Evolutionary conservation across 176 grass and related monocot genomes (phyloP).

Genomic region (Ananas comosus): DNA sequence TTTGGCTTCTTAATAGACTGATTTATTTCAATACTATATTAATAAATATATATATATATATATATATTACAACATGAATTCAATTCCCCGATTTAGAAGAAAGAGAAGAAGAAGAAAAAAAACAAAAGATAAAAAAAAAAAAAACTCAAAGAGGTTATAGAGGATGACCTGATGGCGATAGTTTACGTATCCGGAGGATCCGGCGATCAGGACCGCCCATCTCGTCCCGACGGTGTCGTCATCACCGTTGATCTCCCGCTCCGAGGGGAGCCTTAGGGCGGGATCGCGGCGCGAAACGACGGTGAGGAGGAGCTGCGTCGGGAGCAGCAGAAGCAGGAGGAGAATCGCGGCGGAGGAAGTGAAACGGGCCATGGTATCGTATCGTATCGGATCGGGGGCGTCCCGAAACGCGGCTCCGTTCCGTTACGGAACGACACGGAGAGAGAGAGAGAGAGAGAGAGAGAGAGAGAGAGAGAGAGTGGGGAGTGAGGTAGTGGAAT

Average conservation of each 20-base stretch:
- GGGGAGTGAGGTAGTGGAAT: neutral
- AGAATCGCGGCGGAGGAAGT: slow-evolving; percentile 12
- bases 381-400: neutral
- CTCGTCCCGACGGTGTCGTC: slow-evolving; percentile 48
- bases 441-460: neutral
- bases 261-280: slow-evolving; percentile 55
- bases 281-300: slow-evolving; percentile 25
- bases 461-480: neutral
- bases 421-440: too few species aligned
- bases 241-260: slow-evolving; percentile 13
- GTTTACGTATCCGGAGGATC: slow-evolving; percentile 77
- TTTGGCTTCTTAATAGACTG: too few species aligned
- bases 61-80: too few species aligned
- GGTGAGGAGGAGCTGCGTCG: neutral
- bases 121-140: neutral
- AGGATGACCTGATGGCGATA: slow-evolving; percentile 71
- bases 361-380: slow-evolving; percentile 18
- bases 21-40: too few species aligned
- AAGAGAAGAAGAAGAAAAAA: too few species aligned
- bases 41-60: too few species aligned
- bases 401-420: neutral
- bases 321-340: slow-evolving; percentile 26
- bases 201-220: slow-evolving; percentile 92
- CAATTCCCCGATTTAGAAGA: too few species aligned
- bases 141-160: neutral